Evolutionary conservation across 1,139 yeast genomes (phyloP).

Genomic region (Blastobotrys arbuscula): DNA sequence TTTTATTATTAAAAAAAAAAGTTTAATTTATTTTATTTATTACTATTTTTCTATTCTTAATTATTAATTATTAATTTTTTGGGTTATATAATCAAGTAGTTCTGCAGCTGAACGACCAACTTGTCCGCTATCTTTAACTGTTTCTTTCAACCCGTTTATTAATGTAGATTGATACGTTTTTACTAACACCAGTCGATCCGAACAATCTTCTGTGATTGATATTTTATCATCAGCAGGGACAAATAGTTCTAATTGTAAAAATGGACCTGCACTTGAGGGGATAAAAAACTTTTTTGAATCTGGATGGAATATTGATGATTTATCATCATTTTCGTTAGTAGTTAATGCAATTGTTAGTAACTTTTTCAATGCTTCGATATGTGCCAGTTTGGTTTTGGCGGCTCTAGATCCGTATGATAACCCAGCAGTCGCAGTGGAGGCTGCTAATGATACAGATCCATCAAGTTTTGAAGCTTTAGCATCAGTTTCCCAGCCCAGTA

Average conservation of each 20-base stretch:
- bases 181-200: constrained; percentile 52
- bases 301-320: constrained; percentile 36
- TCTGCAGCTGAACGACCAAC: constrained; percentile 47
- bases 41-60: not conserved
- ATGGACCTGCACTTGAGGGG: constrained; percentile 56
- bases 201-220: constrained; percentile 49
- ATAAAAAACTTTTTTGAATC: constrained; percentile 47
- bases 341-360: constrained; percentile 31
- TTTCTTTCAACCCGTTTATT: constrained; percentile 44
- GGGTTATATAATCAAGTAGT: constrained; percentile 4
- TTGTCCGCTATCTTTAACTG: constrained; percentile 71
- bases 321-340: constrained; percentile 11
- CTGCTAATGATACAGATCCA: constrained; percentile 16
- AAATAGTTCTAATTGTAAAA: constrained; percentile 51
- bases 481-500: constrained; percentile 36
- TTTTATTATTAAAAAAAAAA: no score
- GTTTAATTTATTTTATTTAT: not conserved
- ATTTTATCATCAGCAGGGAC: constrained; percentile 19
- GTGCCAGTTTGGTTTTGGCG: constrained; percentile 28
- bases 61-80: not conserved
- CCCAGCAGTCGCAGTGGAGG: constrained; percentile 30
- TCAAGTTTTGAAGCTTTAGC: constrained; percentile 9
- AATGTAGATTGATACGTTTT: constrained; percentile 51
- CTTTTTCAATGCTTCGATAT: constrained; percentile 27
- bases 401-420: constrained; percentile 33